phyloP scores from a whole-genome alignment of 768 basidiomycete genomes.

The Asterophora parasitica region DNA sequence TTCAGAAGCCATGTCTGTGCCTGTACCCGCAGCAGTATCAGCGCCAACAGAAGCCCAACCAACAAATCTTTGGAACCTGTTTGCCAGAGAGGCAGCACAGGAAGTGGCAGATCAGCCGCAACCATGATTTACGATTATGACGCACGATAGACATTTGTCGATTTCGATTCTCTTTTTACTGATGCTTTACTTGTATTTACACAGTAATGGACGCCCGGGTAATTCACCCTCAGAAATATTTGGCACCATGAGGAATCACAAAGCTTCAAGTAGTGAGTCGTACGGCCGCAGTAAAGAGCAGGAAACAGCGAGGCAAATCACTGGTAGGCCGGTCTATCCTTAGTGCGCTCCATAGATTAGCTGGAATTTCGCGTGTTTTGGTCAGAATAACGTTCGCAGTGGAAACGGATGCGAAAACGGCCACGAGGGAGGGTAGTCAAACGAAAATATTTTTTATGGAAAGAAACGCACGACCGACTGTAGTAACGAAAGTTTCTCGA shows the following conservation, averaged over 20 bases:
- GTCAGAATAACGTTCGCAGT: no score
- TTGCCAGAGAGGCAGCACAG: background rate
- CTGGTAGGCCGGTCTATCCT: conserved; percentile 32
- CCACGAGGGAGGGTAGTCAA: background rate
- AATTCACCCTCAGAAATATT: no score
- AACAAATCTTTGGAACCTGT: background rate
- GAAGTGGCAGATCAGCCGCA: background rate
- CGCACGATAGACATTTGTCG: background rate
- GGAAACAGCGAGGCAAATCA: background rate
- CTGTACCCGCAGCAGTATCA: background rate
- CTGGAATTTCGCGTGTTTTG: no score
- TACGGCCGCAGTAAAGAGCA: background rate
- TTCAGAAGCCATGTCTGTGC: background rate
- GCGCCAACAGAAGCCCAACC: background rate
- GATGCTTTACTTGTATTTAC: background rate
- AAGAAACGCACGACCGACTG: conserved; percentile 69
- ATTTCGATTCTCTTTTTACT: background rate
- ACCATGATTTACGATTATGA: background rate
- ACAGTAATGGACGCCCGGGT: conserved; percentile 1
- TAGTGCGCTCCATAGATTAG: conserved; percentile 51
- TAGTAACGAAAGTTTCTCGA: conserved; percentile 96
- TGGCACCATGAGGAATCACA: no score
- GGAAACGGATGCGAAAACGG: background rate
- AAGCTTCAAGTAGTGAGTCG: no score
- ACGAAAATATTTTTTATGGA: no score